These are phyloP conservation scores for Vitis hybrid DNA, from an alignment of 177 flowering plant genomes.

Conservation along the genomic window DNA sequence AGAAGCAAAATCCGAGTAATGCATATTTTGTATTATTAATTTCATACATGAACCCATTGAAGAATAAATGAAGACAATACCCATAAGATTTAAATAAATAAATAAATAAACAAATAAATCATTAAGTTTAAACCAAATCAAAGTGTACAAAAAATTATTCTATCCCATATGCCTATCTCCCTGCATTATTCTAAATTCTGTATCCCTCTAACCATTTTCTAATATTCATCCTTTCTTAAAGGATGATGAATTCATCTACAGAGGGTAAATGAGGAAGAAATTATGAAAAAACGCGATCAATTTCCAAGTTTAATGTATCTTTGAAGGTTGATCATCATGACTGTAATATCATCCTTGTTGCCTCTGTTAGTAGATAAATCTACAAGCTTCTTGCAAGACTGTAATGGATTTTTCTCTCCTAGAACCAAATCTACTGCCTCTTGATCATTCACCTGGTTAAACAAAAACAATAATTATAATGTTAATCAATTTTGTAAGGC, in stretches of 20 bases:
- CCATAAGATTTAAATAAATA: no score
- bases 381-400: constrained; percentile 49
- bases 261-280: neutral
- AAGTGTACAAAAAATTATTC: neutral
- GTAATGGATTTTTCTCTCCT: constrained; percentile 16
- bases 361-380: constrained; percentile 51
- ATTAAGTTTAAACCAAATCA: no score
- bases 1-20: no score
- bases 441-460: constrained; percentile 43
- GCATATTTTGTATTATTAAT: no score
- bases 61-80: no score
- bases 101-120: no score
- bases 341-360: constrained; percentile 52
- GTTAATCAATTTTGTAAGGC: no score
- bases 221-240: neutral
- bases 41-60: no score
- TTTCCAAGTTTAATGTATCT: constrained; percentile 10
- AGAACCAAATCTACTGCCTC: constrained; percentile 55
- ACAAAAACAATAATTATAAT: neutral
- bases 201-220: neutral
- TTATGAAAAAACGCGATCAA: neutral
- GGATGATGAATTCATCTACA: neutral
- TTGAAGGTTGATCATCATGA: constrained; percentile 45
- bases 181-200: neutral
- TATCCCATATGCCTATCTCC: neutral